Percentiles rank a stretch among this genome's conserved stretches.
These are phyloP conservation scores for Gossypium davidsonii DNA, from an alignment of 441 rosid species.

Conservation along the genomic window DNA sequence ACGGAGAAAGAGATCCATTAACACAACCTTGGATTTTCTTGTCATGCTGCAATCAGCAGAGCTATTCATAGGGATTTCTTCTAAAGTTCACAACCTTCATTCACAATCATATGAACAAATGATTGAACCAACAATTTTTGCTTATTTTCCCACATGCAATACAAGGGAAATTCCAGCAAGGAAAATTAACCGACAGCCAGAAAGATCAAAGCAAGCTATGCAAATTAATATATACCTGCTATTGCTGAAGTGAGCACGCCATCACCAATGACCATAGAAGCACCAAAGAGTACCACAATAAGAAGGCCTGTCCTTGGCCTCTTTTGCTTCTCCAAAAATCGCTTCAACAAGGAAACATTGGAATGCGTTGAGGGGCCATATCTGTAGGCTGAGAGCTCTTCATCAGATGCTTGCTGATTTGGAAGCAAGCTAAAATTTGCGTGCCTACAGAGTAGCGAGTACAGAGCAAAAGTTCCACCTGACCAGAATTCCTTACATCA, in stretches of 20 bases:
- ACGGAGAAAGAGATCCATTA: neutral
- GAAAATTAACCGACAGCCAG: neutral
- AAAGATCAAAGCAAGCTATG: neutral
- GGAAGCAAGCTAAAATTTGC: conserved; percentile 81
- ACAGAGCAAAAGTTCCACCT: conserved; percentile 92
- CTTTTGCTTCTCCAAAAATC: conserved; percentile 71
- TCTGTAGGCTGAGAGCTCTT: conserved; percentile 81
- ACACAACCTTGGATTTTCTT: neutral
- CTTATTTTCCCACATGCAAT: neutral
- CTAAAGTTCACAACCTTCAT: conserved; percentile 1
- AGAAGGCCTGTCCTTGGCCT: conserved; percentile 62
- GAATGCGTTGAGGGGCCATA: conserved; percentile 42
- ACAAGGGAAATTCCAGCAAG: neutral
- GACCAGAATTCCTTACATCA: conserved; percentile 27
- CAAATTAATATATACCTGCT: conserved; percentile 41
- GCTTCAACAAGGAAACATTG: conserved; percentile 40
- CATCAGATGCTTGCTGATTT: conserved; percentile 96
- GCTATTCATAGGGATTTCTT: neutral
- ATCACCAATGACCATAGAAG: conserved; percentile 83
- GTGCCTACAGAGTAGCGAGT: conserved; percentile 84
- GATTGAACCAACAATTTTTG: neutral
- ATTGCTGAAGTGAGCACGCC: conserved; percentile 84
- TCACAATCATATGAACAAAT: neutral
- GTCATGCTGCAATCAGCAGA: neutral
- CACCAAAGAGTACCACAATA: conserved; percentile 63